These are phyloP conservation scores for Plantago lanceolata DNA, from an alignment of 305 asterid species.

Conservation along the genomic window DNA sequence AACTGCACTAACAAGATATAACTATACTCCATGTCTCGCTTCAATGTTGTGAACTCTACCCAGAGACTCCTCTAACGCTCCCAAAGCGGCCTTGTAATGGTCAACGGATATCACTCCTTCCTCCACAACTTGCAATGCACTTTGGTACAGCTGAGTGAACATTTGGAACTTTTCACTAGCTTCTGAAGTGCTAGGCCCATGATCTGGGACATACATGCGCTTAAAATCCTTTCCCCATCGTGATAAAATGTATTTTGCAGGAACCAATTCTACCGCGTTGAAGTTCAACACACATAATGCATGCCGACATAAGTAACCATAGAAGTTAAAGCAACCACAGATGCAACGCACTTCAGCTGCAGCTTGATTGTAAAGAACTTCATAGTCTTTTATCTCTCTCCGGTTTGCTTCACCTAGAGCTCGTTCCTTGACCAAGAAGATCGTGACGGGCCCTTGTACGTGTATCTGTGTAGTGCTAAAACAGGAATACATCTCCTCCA, in stretches of 20 bases:
- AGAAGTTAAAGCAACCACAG: conserved; percentile 79
- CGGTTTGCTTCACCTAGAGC: conserved; percentile 52
- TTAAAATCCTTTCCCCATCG: conserved; percentile 75
- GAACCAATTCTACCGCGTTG: conserved; percentile 75
- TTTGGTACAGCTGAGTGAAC: conserved; percentile 52
- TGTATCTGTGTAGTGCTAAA: conserved; percentile 68
- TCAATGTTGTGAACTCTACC: conserved; percentile 50
- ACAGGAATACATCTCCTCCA: conserved; percentile 84
- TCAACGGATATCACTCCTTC: conserved; percentile 65
- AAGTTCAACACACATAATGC: conserved; percentile 65
- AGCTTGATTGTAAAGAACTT: conserved; percentile 55
- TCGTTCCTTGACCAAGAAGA: conserved; percentile 68
- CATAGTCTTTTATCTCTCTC: conserved; percentile 64
- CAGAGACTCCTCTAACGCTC: conserved; percentile 55
- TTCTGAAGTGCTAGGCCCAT: conserved; percentile 25
- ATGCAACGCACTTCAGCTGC: conserved; percentile 67
- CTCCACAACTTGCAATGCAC: conserved; percentile 77
- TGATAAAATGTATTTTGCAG: conserved; percentile 55
- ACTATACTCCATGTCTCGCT: conserved; percentile 25
- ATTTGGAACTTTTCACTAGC: conserved; percentile 34
- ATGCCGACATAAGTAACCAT: conserved; percentile 71
- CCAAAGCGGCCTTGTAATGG: conserved; percentile 60
- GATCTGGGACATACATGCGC: conserved; percentile 35
- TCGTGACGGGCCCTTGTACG: conserved; percentile 45
- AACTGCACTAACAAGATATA: too few species aligned